Evolutionary conservation across 2,329 filamentous ascomycete species (phyloP), one percentile per base, ranked within the genome.

Genomic region (Scorias spongiosa): DNA sequence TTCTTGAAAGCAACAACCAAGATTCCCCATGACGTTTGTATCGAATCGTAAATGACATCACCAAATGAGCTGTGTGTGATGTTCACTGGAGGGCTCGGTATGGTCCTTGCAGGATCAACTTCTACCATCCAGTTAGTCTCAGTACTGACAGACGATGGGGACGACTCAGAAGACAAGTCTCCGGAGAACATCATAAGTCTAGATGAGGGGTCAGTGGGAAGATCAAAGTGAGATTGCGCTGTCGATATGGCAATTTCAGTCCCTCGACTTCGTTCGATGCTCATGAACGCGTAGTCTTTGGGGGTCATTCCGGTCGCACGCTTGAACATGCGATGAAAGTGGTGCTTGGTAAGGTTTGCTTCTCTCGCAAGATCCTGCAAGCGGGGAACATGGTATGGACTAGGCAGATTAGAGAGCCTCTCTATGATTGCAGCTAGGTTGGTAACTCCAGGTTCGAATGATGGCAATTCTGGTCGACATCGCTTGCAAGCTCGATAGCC

Each of bases 301-400:
- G 71, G 72, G 40, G 74, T 76, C 37, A 69, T 45, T 7, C 74
- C 72, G 12, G 66, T 68, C 38, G 66, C 67, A 52, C 67, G 68
- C 57, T 75, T 78, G 53, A 78, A 78, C 4, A 74, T 66, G 18
- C 74, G 67, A 51, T 76, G 72, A 42, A 78, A 74, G 53, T 78
- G 74, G 58, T 74, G 70, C 42, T 72, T 71, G 9, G 72, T 75
- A 32, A 77, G 56, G 0, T 70, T 69, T 5, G 69, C 70, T 52
- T 65, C 63, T 38, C 56, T 62, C 7, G 74, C 74, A 54, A 78
- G 60, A 17, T 66, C 61, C 29, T 67, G 63, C 41, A 75, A 49
- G 39, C 59, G 66, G 46, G 63, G 63, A 46, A 36, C 46, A 47
- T 53, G 47, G 29, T 46, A 40, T 39, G 41, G 42, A 20, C 46